Base-by-base conservation (phyloP, 140 eudicot genomes). In the Bidens hawaiensis region DNA sequence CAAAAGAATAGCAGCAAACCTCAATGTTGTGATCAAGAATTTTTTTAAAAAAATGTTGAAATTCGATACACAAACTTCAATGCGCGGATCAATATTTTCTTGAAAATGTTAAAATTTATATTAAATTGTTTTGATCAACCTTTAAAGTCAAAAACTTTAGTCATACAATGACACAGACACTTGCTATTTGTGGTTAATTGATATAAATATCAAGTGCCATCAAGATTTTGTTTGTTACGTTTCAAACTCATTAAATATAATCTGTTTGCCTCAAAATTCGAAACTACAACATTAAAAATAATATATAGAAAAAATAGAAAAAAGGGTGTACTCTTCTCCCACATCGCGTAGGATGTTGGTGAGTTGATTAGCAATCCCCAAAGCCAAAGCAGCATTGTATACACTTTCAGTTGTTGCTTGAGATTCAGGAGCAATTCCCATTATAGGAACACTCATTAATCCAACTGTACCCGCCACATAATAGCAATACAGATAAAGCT, bases 391-490 rank as follows among this genome's bases (percentile, higher is more conserved):
- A 75, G 90, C 94, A 58, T 78, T 94, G 55, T 94, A 94, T 17
- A 94, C 95, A 24, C 95, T 88, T 81, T 88, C 99, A 0, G 97
- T 85, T 28, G 95, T 56, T 46, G 97, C 97, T 69, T 81, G 81
- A 1, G 99, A 94, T 34, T 85, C 88, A 9, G 99, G 90, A 41
- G 87, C 97, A 69, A 94, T 94, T 77, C 99, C 99, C 95, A 85
- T 85, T 43, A 94, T 65, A 6, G 99, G 99, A 48, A 94, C 97
- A 64, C 99, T 94, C 99, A 94, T 94, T 74, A 94, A 74, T 67
- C 97, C 99, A 14, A 94, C 97, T 0, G 99, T 94, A 65, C 99
- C 99, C 53, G 99, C 97, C 10, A 94, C 99, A 69, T 94, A 94
- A 67, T 94, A 94, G 54, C 99, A 94, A 52, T 94, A 94, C 24